Evolutionary conservation across 2,329 filamentous ascomycete genomes (phyloP).

Genomic region (Epichloe gansuensis): DNA sequence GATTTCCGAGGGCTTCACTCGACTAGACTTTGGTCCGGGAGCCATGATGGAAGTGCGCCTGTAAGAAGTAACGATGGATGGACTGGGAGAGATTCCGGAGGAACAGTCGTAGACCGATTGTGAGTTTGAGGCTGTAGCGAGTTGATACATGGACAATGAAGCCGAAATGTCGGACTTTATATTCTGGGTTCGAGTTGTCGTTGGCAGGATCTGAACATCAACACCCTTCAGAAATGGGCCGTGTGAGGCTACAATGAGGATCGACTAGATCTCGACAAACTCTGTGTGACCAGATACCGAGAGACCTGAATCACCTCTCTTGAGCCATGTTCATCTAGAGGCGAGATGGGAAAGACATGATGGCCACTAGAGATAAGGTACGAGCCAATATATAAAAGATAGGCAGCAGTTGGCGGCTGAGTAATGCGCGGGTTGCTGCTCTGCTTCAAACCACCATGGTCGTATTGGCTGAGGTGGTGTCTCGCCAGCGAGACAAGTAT

Average conservation of each 20-base stretch:
- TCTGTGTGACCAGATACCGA: slow-evolving; percentile 23
- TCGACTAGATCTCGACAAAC: slow-evolving; percentile 17
- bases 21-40: slow-evolving; percentile 18
- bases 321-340: slow-evolving; percentile 22
- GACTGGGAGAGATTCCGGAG: background rate
- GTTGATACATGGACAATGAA: slow-evolving; percentile 9
- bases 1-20: slow-evolving; percentile 42
- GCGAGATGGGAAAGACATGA: slow-evolving; percentile 18
- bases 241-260: background rate
- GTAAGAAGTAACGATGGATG: background rate
- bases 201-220: background rate
- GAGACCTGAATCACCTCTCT: slow-evolving; percentile 24
- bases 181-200: background rate
- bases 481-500: slow-evolving; percentile 9
- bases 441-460: slow-evolving; percentile 1
- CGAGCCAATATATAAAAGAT: background rate
- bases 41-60: slow-evolving; percentile 16
- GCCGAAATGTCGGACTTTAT: slow-evolving; percentile 6
- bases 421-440: background rate
- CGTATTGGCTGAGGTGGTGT: slow-evolving; percentile 7
- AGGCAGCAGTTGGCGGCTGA: background rate
- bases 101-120: background rate
- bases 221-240: slow-evolving; percentile 7
- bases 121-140: background rate
- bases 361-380: slow-evolving; percentile 1